Evolutionary conservation across 371 early-diverging fungal genomes (phyloP), one percentile per base, ranked within the genome.

Genomic region (Lichtheimia ornata): DNA sequence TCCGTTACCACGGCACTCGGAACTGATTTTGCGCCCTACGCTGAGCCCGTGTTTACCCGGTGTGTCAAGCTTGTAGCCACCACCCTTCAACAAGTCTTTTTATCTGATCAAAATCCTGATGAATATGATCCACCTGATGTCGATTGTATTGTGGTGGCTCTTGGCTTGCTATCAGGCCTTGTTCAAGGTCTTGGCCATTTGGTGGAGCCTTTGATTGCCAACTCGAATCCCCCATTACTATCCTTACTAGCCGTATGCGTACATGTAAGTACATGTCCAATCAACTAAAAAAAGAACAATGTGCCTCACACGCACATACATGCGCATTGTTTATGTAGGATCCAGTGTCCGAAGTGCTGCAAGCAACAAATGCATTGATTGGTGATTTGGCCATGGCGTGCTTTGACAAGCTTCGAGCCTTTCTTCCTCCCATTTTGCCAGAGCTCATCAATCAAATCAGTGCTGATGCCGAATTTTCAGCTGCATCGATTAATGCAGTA

Each of bases 321-420:
- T 12, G 11, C n/a, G n/a, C 17, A 30, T 12, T 15, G 6, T 41
- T 13, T 18, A 18, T 45, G 35, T 56, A 89, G 89, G 92, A 96
- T 61, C 65, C 84, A 0, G 79, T 83, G 12, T 77, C 87, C 12
- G 94, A 95, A 56, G 94, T 98, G 50, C 84, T 92, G 24, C 95
- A 95, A 70, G 91, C 94, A 12, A 90, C 98, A 17, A 95, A 89
- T 74, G 97, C 96, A 6, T 82, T 97, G 18, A 82, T 98, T 24
- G 98, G 98, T 14, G 96, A 98, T 68, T 76, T 98, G 52, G 88
- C 96, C n/a, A 91, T 92, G 58, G 82, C 87, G 51, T 88, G 89
- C 60, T 96, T 92, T 77, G 64, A 70, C 30, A 83, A 85, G 22
- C 72, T 97, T 4, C 78, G 70, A 54, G 89, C 92, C 5, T 86